These are phyloP conservation scores for Verticillium longisporum DNA, from an alignment of 2,329 filamentous ascomycete genomes.

Conservation along the genomic window DNA sequence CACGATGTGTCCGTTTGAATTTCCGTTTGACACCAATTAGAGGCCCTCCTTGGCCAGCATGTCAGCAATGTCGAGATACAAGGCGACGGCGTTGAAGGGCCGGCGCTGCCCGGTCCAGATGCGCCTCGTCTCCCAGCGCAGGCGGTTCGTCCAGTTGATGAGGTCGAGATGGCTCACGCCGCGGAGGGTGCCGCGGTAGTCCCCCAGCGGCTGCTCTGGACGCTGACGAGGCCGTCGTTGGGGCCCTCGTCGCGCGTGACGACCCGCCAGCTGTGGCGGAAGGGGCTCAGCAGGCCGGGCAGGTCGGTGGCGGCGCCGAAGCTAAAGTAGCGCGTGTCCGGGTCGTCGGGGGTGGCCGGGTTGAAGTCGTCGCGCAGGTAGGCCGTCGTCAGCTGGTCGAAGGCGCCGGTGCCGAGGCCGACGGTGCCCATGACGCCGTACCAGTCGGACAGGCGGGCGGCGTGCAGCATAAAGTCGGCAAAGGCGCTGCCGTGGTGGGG, in stretches of 20 bases:
- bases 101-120: slow-evolving; percentile 43
- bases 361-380: slow-evolving; percentile 58
- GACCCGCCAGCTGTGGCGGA: slow-evolving; percentile 44
- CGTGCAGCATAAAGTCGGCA: slow-evolving; percentile 45
- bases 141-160: slow-evolving; percentile 61
- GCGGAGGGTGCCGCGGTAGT: slow-evolving; percentile 56
- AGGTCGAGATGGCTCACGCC: slow-evolving; percentile 57
- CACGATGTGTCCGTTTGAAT: background rate
- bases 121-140: slow-evolving; percentile 48
- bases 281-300: slow-evolving; percentile 59
- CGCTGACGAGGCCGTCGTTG: slow-evolving; percentile 64
- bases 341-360: slow-evolving; percentile 44
- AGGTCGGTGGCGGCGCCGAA: slow-evolving; percentile 46
- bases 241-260: slow-evolving; percentile 46
- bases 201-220: slow-evolving; percentile 54
- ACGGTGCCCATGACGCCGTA: slow-evolving; percentile 43
- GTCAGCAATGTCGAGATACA: slow-evolving; percentile 59
- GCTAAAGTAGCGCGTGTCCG: slow-evolving; percentile 52
- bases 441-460: slow-evolving; percentile 43
- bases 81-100: slow-evolving; percentile 61
- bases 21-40: slow-evolving; percentile 11
- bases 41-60: slow-evolving; percentile 65
- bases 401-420: slow-evolving; percentile 53
- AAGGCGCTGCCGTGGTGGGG: slow-evolving; percentile 48
- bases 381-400: slow-evolving; percentile 50